Base-by-base conservation (phyloP, 192 early-diverging fungal genomes). In the Geranomyces variabilis region DNA sequence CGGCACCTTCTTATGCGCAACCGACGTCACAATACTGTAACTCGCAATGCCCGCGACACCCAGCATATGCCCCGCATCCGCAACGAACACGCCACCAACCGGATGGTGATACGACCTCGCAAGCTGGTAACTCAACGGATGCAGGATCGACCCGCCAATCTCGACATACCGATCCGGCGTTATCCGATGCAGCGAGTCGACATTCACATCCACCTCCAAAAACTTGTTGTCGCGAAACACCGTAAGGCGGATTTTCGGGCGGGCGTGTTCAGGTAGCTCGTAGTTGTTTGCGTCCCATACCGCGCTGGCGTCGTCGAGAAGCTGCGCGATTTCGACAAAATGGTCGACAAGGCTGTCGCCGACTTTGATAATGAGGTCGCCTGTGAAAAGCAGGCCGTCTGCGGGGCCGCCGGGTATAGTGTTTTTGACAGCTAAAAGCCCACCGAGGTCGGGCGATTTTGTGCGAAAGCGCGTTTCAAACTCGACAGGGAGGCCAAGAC, bases 91-190 rank as follows among this genome's bases (percentile, higher is more conserved):
- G 21, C 72, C 67, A 4, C 67, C 66, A 29, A 71, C 69, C 7
- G 77, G 69, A 51, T 74, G 71, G 29, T 67, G 60, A 61, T 78
- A 80, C 22, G 70, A 74, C 30, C 71, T 15, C 1, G 78, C 79
- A 30, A 84, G 75, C 67, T 79, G 77, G 62, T 81, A 78, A 51
- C 69, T 79, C 19, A 86, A 69, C 14, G 76, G 69, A 59, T 81
- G 75, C 21, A 80, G 63, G 33, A 90, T 82, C 48, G 86, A 89
- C 60, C 93, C 93, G 62, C 94, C 93, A 51, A 94, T 84, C 53
- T 93, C 90, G 0, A 96, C 89, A 78, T 90, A 91, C n/a, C 87
- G 81, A 61, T 89, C 84, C 0, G 94, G 93, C 8, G 93, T 77
- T 88, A 63, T 74, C 17, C 62, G 47, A 43, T 76, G 75, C 22